Evolutionary conservation across 2,329 filamentous ascomycete species (phyloP).

Genomic region (Trichoderma harzianum): DNA sequence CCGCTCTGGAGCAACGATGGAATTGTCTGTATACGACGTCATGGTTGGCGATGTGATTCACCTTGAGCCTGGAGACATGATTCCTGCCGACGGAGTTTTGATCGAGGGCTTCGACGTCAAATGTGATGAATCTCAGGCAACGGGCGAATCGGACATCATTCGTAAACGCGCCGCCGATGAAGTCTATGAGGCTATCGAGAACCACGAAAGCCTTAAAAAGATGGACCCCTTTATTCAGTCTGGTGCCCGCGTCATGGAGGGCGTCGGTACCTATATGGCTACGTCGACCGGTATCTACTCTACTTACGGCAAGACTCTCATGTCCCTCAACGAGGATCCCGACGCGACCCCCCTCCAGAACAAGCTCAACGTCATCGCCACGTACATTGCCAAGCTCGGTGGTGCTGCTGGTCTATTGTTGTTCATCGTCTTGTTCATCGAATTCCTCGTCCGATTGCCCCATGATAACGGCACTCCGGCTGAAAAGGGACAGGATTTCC

Average conservation of each 20-base stretch:
- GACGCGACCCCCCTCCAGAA: constrained; percentile 74
- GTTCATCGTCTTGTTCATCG: constrained; percentile 82
- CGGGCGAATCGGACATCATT: constrained; percentile 74
- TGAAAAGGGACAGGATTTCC: constrained; percentile 73
- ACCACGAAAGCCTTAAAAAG: constrained; percentile 63
- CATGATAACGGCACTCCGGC: constrained; percentile 55
- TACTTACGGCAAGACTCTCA: constrained; percentile 71
- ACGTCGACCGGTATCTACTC: constrained; percentile 72
- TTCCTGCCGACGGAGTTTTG: constrained; percentile 70
- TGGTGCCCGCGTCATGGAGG: constrained; percentile 73
- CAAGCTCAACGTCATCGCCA: constrained; percentile 71
- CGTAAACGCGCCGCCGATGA: constrained; percentile 66
- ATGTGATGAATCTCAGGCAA: constrained; percentile 74
- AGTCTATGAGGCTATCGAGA: constrained; percentile 66
- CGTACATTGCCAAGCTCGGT: constrained; percentile 74
- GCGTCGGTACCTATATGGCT: constrained; percentile 70
- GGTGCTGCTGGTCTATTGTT: constrained; percentile 74
- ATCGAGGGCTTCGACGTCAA: constrained; percentile 72
- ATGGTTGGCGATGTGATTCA: constrained; percentile 68
- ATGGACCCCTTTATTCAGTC: constrained; percentile 85
- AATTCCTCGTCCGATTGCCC: constrained; percentile 70
- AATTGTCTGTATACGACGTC: constrained; percentile 67
- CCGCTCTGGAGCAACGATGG: constrained; percentile 66
- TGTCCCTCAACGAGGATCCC: constrained; percentile 69
- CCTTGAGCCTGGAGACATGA: constrained; percentile 71